phyloP scores from a whole-genome alignment of 306 rosid species.

The Prunus salicina region DNA sequence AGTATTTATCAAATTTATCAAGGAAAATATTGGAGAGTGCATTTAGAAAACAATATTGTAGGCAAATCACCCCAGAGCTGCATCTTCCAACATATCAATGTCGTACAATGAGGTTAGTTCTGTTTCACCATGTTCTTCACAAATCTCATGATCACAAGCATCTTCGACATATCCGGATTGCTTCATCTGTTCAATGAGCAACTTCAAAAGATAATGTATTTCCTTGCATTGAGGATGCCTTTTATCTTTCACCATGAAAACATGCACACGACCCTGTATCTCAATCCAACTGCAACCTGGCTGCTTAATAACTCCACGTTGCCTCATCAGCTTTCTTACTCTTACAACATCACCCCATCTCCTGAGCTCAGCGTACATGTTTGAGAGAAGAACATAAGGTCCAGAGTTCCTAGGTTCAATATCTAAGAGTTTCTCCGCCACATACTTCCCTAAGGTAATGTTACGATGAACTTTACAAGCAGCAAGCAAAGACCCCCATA shows the following conservation, averaged over 20 bases:
- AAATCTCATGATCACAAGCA: neutral
- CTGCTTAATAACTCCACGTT: constrained; percentile 27
- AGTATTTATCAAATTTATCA: neutral
- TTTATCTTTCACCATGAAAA: constrained; percentile 36
- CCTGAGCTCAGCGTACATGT: constrained; percentile 29
- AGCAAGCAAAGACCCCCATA: constrained; percentile 32
- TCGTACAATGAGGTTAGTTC: neutral
- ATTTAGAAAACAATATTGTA: neutral
- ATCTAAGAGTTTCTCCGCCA: constrained; percentile 21
- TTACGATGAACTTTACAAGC: constrained; percentile 31
- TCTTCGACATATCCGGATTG: constrained; percentile 22
- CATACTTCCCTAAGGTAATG: constrained; percentile 23
- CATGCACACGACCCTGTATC: constrained; percentile 23
- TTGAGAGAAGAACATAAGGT: constrained; percentile 34
- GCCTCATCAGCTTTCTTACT: constrained; percentile 31
- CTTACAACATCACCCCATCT: constrained; percentile 26
- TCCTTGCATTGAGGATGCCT: constrained; percentile 16
- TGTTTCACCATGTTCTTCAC: constrained; percentile 11
- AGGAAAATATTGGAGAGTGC: neutral
- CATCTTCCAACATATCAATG: constrained; percentile 4
- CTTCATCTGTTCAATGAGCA: constrained; percentile 24
- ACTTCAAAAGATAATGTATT: constrained; percentile 15
- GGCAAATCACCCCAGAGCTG: neutral
- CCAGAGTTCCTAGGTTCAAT: constrained; percentile 29
- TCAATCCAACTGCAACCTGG: constrained; percentile 37